Conservation (phyloP, 768 basidiomycete species). For the Mycena galopus region DNA sequence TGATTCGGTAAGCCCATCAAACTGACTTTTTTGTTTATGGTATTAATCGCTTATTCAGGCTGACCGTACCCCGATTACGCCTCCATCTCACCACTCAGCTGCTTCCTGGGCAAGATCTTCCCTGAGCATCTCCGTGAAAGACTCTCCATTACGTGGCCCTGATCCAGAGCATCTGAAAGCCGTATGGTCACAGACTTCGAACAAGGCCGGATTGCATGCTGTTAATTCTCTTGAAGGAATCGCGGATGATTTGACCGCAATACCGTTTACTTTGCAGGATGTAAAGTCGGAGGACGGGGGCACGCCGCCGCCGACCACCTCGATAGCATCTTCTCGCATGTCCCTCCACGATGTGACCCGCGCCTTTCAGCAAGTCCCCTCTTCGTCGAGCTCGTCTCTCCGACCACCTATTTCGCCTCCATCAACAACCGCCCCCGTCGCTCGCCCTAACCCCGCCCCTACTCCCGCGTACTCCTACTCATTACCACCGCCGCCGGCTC, state of each 20-base stretch:
- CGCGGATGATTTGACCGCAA: slow-evolving; percentile 81
- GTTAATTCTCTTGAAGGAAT: slow-evolving; percentile 89
- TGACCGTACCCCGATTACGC: slow-evolving; percentile 62
- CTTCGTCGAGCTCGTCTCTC: slow-evolving; percentile 62
- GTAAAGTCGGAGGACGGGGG: slow-evolving; percentile 90
- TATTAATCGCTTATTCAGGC: slow-evolving; percentile 43
- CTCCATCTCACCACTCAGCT: slow-evolving; percentile 57
- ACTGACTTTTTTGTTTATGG: slow-evolving; percentile 11
- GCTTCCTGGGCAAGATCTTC: slow-evolving; percentile 71
- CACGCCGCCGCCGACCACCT: slow-evolving; percentile 75
- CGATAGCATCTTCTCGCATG: slow-evolving; percentile 77
- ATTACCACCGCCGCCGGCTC: slow-evolving; percentile 52
- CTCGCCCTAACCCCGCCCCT: slow-evolving; percentile 54
- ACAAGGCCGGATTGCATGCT: slow-evolving; percentile 73
- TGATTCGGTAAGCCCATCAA: slow-evolving; percentile 62
- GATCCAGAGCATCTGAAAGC: slow-evolving; percentile 90
- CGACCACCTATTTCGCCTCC: slow-evolving; percentile 68
- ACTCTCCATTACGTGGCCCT: slow-evolving; percentile 71
- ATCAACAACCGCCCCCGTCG: slow-evolving; percentile 59
- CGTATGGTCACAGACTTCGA: slow-evolving; percentile 85
- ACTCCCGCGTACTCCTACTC: slow-evolving; percentile 41
- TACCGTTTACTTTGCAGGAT: slow-evolving; percentile 87
- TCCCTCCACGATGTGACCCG: slow-evolving; percentile 86
- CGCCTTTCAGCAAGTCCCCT: slow-evolving; percentile 89
- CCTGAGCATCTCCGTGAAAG: slow-evolving; percentile 70